Base-by-base conservation (phyloP, 2,329 filamentous ascomycete genomes). In the Thielaviopsis euricoi region DNA sequence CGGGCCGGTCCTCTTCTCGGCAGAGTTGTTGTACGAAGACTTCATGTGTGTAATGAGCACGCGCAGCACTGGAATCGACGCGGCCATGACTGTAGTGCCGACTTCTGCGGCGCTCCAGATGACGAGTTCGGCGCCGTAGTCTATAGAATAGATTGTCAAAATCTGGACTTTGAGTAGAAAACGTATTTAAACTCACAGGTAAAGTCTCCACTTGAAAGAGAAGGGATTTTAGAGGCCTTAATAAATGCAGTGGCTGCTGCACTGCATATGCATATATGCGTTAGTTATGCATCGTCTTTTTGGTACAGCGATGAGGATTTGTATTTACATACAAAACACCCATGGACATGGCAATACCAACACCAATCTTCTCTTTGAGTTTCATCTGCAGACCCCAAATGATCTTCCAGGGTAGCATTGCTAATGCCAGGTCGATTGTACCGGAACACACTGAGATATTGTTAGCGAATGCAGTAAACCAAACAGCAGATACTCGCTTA, bases 331-430 rank as follows among this genome's bases (percentile, higher is more conserved):
- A 71, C 70, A 74, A 70, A 1, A 74, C 58, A 1, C 72, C 72
- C 64, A 73, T 69, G 61, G 70, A 71, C 72, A 74, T 73, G 9
- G 72, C 71, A 1, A 71, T 61, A 10, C 68, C 62, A 0, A 71
- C 70, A 3, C 72, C 71, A 15, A 71, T 60, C 56, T 73, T 72
- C 53, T 74, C 72, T 60, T 68, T 70, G 26, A 62, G 64, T 58
- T 66, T 70, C 68, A 74, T 72, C 7, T 66, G 66, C 15, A 71
- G 62, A 0, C 64, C 65, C 70, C 69, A 71, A 50, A 74, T 68
- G 9, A 74, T 67, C 22, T 65, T 68, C 71, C 69, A 73, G 0
- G 72, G 72, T 2, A 74, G 60, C 1, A 72, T 37, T 0, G 71
- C 71, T 7, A 74, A 63, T 2, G 69, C 58, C 13, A 74, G 67